Percentiles rank a stretch among this genome's conserved stretches.
phyloP scores from a whole-genome alignment of 352 stramenopile species.

The Phytophthora chlamydospora region DNA sequence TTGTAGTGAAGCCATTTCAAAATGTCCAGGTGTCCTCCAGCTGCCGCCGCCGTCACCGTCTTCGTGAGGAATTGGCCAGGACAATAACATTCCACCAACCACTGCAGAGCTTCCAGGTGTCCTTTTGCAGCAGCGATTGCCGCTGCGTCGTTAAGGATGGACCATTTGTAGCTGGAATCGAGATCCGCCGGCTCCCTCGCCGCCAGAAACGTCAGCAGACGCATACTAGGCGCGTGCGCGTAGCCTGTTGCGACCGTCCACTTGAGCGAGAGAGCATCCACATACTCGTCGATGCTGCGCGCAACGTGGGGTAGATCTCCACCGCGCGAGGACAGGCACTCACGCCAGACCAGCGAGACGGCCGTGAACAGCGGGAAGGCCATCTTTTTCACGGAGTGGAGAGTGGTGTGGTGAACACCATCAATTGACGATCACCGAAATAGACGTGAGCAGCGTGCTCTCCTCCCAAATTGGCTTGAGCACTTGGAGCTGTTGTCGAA shows the following conservation, averaged over 20 bases:
- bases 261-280: slow-evolving; percentile 13
- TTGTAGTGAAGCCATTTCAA: slow-evolving; percentile 20
- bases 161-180: slow-evolving; percentile 14
- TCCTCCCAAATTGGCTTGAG: no score
- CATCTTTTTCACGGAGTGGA: neutral
- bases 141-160: slow-evolving; percentile 12
- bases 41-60: slow-evolving; percentile 11
- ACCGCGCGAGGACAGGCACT: slow-evolving; percentile 6
- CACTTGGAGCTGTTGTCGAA: no score
- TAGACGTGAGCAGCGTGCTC: no score
- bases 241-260: slow-evolving; percentile 21
- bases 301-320: slow-evolving; percentile 16
- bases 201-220: slow-evolving; percentile 24
- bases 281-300: slow-evolving; percentile 16
- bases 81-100: slow-evolving; percentile 20
- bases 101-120: slow-evolving; percentile 19
- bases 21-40: slow-evolving; percentile 20
- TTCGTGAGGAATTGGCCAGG: slow-evolving; percentile 24
- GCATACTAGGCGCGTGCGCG: slow-evolving; percentile 1
- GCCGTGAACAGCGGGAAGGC: slow-evolving; percentile 2
- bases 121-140: slow-evolving; percentile 13
- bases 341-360: slow-evolving; percentile 6
- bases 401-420: no score
- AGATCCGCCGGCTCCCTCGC: slow-evolving; percentile 5
- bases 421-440: no score